Conservation (phyloP, 768 basidiomycete species). For the Trametes gibbosa region DNA sequence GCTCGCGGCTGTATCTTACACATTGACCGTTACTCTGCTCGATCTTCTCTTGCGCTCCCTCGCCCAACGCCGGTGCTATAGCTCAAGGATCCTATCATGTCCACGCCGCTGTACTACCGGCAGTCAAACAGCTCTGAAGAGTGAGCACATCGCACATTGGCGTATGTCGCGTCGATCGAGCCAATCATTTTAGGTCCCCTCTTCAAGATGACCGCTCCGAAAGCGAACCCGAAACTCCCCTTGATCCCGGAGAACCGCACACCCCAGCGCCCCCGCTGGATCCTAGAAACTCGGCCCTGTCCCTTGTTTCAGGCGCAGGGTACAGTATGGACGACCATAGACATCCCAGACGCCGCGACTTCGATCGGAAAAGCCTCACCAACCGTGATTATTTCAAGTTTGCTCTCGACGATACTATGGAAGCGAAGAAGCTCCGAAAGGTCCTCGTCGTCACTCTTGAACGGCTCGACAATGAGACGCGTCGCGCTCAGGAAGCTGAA, state of each 20-base stretch:
- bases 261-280: not conserved
- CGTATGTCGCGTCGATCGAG: not conserved
- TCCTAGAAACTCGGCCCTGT: conserved; percentile 15
- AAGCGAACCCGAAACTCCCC: conserved; percentile 9
- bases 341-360: conserved; percentile 13
- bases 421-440: conserved; percentile 27
- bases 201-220: conserved; percentile 15
- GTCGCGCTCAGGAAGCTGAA: conserved; percentile 44
- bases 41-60: not conserved
- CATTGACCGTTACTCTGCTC: not conserved
- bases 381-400: conserved; percentile 25
- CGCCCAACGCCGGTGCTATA: too few species aligned
- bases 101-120: conserved; percentile 4
- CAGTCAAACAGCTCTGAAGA: conserved; percentile 18
- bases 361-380: conserved; percentile 20
- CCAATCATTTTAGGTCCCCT: conserved; percentile 2
- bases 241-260: not conserved
- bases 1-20: conserved; percentile 5
- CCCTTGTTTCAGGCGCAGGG: conserved; percentile 7
- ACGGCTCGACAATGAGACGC: conserved; percentile 39
- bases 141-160: not conserved
- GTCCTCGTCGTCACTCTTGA: conserved; percentile 30
- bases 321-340: conserved; percentile 15
- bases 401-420: conserved; percentile 24
- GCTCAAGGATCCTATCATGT: not conserved